Evolutionary conservation across 352 stramenopile genomes (phyloP).

Genomic region (Phytophthora podocarpi): DNA sequence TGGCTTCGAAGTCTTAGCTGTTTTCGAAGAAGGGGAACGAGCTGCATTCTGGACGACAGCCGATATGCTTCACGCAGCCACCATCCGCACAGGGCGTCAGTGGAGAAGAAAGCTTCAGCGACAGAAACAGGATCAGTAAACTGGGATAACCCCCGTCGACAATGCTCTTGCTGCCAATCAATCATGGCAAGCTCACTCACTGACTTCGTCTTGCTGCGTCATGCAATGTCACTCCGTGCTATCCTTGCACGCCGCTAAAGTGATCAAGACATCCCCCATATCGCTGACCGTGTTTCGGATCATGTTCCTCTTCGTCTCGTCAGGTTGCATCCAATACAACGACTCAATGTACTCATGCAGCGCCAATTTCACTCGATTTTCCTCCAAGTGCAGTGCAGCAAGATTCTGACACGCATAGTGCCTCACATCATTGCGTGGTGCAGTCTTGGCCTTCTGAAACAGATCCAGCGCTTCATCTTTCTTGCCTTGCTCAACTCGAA

Average conservation of each 20-base stretch:
- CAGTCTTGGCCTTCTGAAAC: slow-evolving; percentile 65
- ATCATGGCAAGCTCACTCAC: too few species aligned
- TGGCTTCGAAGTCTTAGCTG: slow-evolving; percentile 45
- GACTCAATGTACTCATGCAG: slow-evolving; percentile 81
- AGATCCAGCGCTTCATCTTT: slow-evolving; percentile 61
- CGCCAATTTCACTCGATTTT: slow-evolving; percentile 65
- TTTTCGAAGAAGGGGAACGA: slow-evolving; percentile 59
- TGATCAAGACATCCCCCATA: slow-evolving; percentile 68
- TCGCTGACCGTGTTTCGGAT: slow-evolving; percentile 77
- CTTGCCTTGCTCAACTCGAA: slow-evolving; percentile 62
- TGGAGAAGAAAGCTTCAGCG: slow-evolving; percentile 62
- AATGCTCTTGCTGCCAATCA: too few species aligned
- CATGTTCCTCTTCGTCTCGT: slow-evolving; percentile 43
- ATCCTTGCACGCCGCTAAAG: slow-evolving; percentile 43
- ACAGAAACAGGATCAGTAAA: slow-evolving; percentile 17
- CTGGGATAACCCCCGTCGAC: neutral
- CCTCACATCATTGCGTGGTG: slow-evolving; percentile 68
- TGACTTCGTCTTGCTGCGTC: too few species aligned
- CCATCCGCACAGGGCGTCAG: slow-evolving; percentile 58
- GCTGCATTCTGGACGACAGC: slow-evolving; percentile 67
- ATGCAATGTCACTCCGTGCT: slow-evolving; percentile 11
- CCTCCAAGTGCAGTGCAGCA: slow-evolving; percentile 63
- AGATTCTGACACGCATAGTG: slow-evolving; percentile 73
- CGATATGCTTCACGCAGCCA: slow-evolving; percentile 65
- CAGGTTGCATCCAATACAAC: slow-evolving; percentile 67